These are phyloP conservation scores for Tetrahymena thermophila DNA, from an alignment of 73 alveolate species.

Conservation along the genomic window DNA sequence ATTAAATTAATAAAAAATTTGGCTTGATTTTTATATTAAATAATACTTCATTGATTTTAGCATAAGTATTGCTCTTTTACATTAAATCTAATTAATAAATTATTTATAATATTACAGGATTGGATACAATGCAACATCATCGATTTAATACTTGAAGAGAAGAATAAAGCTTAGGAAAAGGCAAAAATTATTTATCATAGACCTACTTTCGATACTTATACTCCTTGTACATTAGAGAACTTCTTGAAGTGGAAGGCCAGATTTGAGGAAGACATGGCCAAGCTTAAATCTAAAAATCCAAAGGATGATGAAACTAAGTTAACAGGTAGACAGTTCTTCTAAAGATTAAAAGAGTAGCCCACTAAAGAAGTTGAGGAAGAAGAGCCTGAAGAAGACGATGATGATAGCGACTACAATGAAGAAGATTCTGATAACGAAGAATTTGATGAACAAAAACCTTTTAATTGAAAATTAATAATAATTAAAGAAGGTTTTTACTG, in stretches of 20 bases:
- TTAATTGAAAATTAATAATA: neutral
- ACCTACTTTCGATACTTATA: neutral
- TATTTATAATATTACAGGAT: neutral
- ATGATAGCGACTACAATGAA: neutral
- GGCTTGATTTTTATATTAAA: neutral
- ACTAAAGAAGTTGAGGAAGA: neutral
- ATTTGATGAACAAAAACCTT: neutral
- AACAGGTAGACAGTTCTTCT: neutral
- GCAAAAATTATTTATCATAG: neutral
- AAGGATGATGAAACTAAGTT: neutral
- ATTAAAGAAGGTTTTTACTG: neutral
- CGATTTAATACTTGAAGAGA: neutral
- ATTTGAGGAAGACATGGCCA: neutral
- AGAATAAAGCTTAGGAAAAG: neutral
- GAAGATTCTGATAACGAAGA: neutral
- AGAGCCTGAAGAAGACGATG: neutral
- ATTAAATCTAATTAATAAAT: neutral
- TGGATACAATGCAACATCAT: neutral
- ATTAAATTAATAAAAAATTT: too few species aligned
- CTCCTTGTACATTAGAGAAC: neutral
- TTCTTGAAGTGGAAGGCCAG: neutral
- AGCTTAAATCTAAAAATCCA: neutral
- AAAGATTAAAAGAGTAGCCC: neutral
- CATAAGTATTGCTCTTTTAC: neutral
- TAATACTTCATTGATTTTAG: neutral